Evolutionary conservation across 2,329 filamentous ascomycete species (phyloP).

Genomic region (Phialophora macrospora): DNA sequence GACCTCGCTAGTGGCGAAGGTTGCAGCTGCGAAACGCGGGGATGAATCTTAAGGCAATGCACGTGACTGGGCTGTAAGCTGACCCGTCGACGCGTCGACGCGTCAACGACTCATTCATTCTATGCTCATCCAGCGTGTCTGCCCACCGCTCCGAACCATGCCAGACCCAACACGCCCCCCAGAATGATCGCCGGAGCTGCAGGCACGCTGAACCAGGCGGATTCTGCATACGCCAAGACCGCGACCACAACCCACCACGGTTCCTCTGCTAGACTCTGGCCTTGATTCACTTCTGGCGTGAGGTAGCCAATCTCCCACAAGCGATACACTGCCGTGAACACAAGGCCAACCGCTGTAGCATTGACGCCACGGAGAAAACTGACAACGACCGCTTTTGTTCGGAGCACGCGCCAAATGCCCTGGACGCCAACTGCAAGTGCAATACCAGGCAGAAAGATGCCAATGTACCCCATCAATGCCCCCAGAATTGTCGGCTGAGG

Average conservation of each 20-base stretch:
- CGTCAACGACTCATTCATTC: neutral
- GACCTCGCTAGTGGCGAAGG: neutral
- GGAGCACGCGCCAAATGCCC: conserved; percentile 61
- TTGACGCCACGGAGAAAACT: conserved; percentile 62
- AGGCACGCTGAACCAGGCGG: conserved; percentile 55
- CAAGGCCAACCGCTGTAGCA: conserved; percentile 64
- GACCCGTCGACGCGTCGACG: neutral
- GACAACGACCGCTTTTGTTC: conserved; percentile 55
- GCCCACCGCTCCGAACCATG: conserved; percentile 54
- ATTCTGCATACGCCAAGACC: conserved; percentile 55
- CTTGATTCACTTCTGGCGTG: conserved; percentile 54
- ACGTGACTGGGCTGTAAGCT: neutral
- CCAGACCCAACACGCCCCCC: conserved; percentile 55
- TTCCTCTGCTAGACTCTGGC: conserved; percentile 61
- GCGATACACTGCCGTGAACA: conserved; percentile 68
- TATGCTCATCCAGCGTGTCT: neutral
- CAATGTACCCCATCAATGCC: conserved; percentile 58
- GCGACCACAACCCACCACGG: conserved; percentile 69
- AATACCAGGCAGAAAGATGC: conserved; percentile 60
- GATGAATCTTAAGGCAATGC: neutral
- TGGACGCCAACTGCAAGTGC: conserved; percentile 44
- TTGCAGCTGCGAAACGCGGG: neutral
- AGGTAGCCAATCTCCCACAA: conserved; percentile 67
- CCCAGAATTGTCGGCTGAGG: conserved; percentile 51
- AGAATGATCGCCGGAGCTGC: conserved; percentile 53